Evolutionary conservation across 441 rosid genomes (phyloP), one percentile per base, ranked within the genome.

Genomic region (Brassica hybrid): DNA sequence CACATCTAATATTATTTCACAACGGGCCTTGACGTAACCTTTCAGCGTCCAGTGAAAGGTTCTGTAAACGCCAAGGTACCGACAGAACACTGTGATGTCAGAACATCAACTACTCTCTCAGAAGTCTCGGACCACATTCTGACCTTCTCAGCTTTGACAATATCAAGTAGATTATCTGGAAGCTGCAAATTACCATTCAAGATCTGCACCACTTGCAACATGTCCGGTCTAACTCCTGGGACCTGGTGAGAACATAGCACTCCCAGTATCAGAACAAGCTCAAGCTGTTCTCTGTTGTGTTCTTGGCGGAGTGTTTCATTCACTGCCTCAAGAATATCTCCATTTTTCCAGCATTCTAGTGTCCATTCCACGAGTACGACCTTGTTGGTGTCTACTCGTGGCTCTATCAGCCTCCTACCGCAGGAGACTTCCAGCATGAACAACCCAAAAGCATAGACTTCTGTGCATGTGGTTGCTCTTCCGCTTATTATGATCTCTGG

Each of bases 231-330:
- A 48, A n/a, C 56, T n/a, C 56, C 56, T 5, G 56, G 1, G 17
- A n/a, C 56, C 17, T 48, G 17, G 56, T 48, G 56, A n/a, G 56
- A 48, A 48, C 56, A 48, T 48, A 48, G 7, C 56, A 48, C 56
- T 43, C 78, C 82, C 5, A 79, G 78, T 32, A 67, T 79, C 21
- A 79, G 7, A 25, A 68, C 78, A 60, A 78, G 65, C 73, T 65
- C 69, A 7, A 69, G 69, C 13, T 79, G 65, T 38, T 25, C 30
- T 3, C 59, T 45, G 30, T 67, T 11, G 2, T 41, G 23, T 38
- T 69, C 48, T 54, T 63, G 56, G 5, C 43, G 61, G 61, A 69
- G n/a, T 57, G 1, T 74, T 18, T 30, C 50, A 63, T 30, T 63
- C 5, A 17, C 30, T 3, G 21, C 59, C 43, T 58, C 67, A 0